Evolutionary conservation across 768 basidiomycete species (phyloP).

Genomic region (Rhizopogon roseolus): DNA sequence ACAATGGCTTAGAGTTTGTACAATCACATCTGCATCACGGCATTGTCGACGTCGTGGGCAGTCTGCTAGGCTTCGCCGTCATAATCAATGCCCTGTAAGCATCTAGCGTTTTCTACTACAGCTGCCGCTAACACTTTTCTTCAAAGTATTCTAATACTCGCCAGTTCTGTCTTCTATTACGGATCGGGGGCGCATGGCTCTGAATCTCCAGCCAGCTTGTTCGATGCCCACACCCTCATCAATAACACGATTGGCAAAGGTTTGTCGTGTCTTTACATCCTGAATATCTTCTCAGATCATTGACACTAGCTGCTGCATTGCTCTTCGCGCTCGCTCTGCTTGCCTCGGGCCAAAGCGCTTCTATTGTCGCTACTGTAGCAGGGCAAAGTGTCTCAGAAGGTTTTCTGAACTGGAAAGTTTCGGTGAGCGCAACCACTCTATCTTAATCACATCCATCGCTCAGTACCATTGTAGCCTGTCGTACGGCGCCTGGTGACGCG

Average conservation of each 20-base stretch:
- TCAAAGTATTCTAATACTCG: constrained; percentile 72
- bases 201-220: constrained; percentile 62
- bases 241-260: constrained; percentile 61
- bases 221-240: constrained; percentile 80
- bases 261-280: constrained; percentile 22
- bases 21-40: constrained; percentile 62
- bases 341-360: constrained; percentile 84
- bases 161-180: constrained; percentile 78
- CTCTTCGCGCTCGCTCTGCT: constrained; percentile 86
- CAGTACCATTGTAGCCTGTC: constrained; percentile 45
- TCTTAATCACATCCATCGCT: constrained; percentile 20
- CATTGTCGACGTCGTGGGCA: constrained; percentile 59
- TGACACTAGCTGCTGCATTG: constrained; percentile 61
- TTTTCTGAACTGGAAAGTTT: constrained; percentile 81
- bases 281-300: constrained; percentile 1
- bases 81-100: constrained; percentile 80
- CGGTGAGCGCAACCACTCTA: constrained; percentile 38
- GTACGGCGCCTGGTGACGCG: constrained; percentile 82
- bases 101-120: neutral
- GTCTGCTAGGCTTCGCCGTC: constrained; percentile 80
- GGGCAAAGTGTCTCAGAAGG: constrained; percentile 91
- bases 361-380: constrained; percentile 83
- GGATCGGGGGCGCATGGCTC: constrained; percentile 34
- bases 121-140: neutral
- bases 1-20: constrained; percentile 52